Evolutionary conservation across 2,329 filamentous ascomycete species (phyloP).

Genomic region (Clonostachys solani): DNA sequence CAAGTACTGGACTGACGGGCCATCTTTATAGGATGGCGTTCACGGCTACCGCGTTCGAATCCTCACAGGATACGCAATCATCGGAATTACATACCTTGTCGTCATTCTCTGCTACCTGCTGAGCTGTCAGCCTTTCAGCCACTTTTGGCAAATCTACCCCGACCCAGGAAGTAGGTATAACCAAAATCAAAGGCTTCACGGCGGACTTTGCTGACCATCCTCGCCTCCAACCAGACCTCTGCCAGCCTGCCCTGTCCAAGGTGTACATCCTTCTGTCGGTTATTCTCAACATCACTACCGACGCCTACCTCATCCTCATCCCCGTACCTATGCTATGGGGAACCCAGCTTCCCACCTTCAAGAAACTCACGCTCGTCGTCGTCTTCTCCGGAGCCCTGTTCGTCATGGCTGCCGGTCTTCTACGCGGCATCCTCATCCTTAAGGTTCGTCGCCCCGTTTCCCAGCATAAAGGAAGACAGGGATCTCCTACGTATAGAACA

Average conservation of each 20-base stretch:
- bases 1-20: no score
- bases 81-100: constrained; percentile 23
- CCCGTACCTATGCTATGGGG: constrained; percentile 47
- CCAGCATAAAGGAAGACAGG: no score
- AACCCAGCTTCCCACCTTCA: constrained; percentile 38
- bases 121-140: constrained; percentile 24
- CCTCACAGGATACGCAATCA: constrained; percentile 23
- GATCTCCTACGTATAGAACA: no score
- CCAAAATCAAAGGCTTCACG: no score
- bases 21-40: constrained; percentile 9
- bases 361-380: constrained; percentile 46
- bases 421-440: constrained; percentile 45
- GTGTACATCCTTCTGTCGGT: constrained; percentile 29
- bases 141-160: constrained; percentile 36
- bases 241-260: constrained; percentile 32
- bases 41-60: constrained; percentile 16
- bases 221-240: constrained; percentile 18
- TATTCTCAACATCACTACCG: constrained; percentile 29
- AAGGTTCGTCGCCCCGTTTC: background rate
- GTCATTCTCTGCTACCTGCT: constrained; percentile 24
- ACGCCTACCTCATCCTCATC: constrained; percentile 32
- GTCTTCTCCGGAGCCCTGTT: constrained; percentile 53
- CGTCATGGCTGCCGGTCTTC: constrained; percentile 47
- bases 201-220: constrained; percentile 18
- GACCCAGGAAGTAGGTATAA: constrained; percentile 28